phyloP scores from a whole-genome alignment of 805 yeast genomes.

The Yamadazyma sp. region DNA sequence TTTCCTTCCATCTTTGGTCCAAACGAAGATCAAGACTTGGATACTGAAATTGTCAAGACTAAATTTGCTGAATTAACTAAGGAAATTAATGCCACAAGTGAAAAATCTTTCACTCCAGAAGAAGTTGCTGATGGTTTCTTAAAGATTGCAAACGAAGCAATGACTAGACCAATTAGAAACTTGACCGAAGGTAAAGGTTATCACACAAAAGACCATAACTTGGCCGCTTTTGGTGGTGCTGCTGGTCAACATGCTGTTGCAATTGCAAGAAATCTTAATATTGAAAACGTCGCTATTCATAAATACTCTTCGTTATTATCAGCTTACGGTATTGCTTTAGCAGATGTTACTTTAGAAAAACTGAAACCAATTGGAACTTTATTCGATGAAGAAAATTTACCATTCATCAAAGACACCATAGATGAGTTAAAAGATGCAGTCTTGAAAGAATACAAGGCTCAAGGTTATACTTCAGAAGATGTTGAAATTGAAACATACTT shows the following conservation, averaged over 20 bases:
- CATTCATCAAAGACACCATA: constrained; percentile 33
- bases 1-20: constrained; percentile 2
- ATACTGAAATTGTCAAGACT: neutral
- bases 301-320: constrained; percentile 19
- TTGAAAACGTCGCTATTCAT: constrained; percentile 2
- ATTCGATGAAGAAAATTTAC: constrained; percentile 27
- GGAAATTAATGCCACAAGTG: constrained; percentile 35
- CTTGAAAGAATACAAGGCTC: neutral
- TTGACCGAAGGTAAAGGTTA: constrained; percentile 4
- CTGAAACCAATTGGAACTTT: constrained; percentile 15
- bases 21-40: constrained; percentile 1
- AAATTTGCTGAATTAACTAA: constrained; percentile 1
- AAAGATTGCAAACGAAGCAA: constrained; percentile 29
- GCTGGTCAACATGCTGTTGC: constrained; percentile 3
- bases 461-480: neutral
- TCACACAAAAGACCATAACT: constrained; percentile 1
- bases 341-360: constrained; percentile 1
- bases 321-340: constrained; percentile 12
- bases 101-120: constrained; percentile 17
- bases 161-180: constrained; percentile 14
- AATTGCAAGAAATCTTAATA: constrained; percentile 1
- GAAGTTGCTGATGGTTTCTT: constrained; percentile 29
- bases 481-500: constrained; percentile 13
- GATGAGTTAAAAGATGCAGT: constrained; percentile 27
- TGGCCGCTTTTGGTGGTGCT: constrained; percentile 2